Percentiles rank a stretch among this genome's conserved stretches.
Conservation (phyloP, 2,329 filamentous ascomycete species). For the Trichophyton schoenleinii region DNA sequence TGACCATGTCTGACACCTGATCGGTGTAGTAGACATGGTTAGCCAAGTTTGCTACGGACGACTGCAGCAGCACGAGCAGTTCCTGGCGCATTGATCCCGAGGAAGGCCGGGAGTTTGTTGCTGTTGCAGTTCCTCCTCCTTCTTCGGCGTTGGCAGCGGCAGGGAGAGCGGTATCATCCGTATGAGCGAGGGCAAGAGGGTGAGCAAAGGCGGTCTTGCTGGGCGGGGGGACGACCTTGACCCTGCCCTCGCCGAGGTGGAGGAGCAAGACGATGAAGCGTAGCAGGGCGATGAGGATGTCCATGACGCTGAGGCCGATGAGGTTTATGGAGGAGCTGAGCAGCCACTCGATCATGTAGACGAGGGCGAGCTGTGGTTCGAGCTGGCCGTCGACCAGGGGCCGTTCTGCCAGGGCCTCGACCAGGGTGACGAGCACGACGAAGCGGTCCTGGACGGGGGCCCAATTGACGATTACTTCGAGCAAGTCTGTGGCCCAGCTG, state of each 20-base stretch:
- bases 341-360: conserved; percentile 67
- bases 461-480: conserved; percentile 71
- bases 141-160: too few relatives aligned
- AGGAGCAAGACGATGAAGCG: conserved; percentile 70
- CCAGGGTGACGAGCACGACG: conserved; percentile 68
- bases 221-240: conserved; percentile 2
- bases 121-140: too few relatives aligned
- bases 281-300: conserved; percentile 73
- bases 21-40: conserved; percentile 96
- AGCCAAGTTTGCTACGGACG: conserved; percentile 78
- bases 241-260: conserved; percentile 39
- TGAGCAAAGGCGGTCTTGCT: not conserved
- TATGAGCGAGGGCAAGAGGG: not conserved
- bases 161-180: not conserved
- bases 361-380: conserved; percentile 59
- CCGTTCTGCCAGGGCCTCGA: conserved; percentile 60
- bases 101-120: not conserved
- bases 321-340: conserved; percentile 82
- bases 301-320: conserved; percentile 92
- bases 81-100: conserved; percentile 35
- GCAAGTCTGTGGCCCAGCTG: conserved; percentile 72
- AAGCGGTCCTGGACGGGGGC: conserved; percentile 90
- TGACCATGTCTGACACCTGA: conserved; percentile 89
- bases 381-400: conserved; percentile 59
- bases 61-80: conserved; percentile 58